phyloP scores from a whole-genome alignment of 2,329 filamentous ascomycete genomes.

The Trichoderma oligosporum region DNA sequence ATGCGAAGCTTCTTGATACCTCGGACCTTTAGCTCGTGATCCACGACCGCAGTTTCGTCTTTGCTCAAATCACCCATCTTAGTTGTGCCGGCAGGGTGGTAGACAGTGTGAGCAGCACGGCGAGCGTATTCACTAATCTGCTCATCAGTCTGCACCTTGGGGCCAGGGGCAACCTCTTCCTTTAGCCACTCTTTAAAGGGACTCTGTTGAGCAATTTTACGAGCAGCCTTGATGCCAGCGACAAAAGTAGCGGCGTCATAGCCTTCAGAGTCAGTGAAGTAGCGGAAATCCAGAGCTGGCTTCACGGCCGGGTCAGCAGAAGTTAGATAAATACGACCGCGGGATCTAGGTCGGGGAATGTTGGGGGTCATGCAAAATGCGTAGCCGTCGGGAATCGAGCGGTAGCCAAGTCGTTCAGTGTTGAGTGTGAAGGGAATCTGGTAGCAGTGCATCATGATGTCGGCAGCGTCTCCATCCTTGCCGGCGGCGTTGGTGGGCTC shows the following conservation, averaged over 20 bases:
- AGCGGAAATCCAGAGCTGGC: slow-evolving; percentile 81
- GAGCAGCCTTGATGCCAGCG: slow-evolving; percentile 71
- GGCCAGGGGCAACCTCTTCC: slow-evolving; percentile 75
- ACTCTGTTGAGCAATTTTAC: slow-evolving; percentile 67
- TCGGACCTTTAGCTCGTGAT: slow-evolving; percentile 66
- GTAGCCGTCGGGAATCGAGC: slow-evolving; percentile 60
- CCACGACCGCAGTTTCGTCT: slow-evolving; percentile 75
- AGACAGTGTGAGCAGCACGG: slow-evolving; percentile 79
- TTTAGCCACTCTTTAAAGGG: slow-evolving; percentile 83
- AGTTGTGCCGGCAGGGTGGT: slow-evolving; percentile 84
- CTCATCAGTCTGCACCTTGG: slow-evolving; percentile 69
- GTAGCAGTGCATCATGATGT: slow-evolving; percentile 97
- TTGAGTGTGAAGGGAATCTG: slow-evolving; percentile 90
- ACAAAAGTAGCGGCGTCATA: slow-evolving; percentile 82
- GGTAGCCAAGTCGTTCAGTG: slow-evolving; percentile 74
- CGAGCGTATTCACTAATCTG: slow-evolving; percentile 78
- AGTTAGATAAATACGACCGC: slow-evolving; percentile 73
- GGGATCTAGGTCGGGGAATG: slow-evolving; percentile 76
- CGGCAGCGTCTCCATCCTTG: slow-evolving; percentile 70
- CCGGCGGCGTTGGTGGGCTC: slow-evolving; percentile 63
- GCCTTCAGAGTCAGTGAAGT: slow-evolving; percentile 82
- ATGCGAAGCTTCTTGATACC: slow-evolving; percentile 73
- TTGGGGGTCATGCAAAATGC: slow-evolving; percentile 94
- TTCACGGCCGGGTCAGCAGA: slow-evolving; percentile 72
- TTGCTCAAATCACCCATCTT: slow-evolving; percentile 76